Evolutionary conservation across 768 basidiomycete species (phyloP), one percentile per base, ranked within the genome.

Genomic region (Boletus tomentosulus): DNA sequence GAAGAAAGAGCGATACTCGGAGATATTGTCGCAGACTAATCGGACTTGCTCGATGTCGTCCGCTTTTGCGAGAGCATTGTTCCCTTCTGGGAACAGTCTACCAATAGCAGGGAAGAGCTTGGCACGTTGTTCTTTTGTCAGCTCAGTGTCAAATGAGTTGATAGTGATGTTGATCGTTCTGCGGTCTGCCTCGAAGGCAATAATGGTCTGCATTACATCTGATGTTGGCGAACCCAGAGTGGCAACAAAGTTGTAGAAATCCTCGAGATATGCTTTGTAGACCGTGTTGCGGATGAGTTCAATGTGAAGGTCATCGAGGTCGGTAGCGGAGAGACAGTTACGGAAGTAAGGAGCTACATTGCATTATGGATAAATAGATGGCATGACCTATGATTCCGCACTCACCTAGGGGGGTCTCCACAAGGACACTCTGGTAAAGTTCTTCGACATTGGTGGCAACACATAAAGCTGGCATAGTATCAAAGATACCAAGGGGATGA

Each of bases 221-320:
- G 83, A 78, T 3, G 97, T 98, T 0, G 97, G 91, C 10, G 83
- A 80, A 39, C 92, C 87, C 33, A 98, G 75, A 8, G 87, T 83
- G 44, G 78, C 73, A 66, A 85, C 89, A 73, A 88, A 98, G 59
- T 79, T 71, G 75, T 94, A 83, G 70, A 99, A 99, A 71, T 99
- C 97, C 69, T 98, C 96, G 54, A 99, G 87, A 73, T 99, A 99
- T 16, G 94, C 88, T 71, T 97, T 98, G 82, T 98, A 98, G 34
- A 99, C 88, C 1, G 96, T 95, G 74, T 98, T 98, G 42, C 97
- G 92, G 73, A 99, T 95, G 73, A 99, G 97, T 76, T 99, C 97
- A 66, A 99, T 98, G 77, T 99, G 98, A 54, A 98, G 85, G 69
- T 98, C 97, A 68, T 99, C 97, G 45, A 99, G 83, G 69, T 99